Evolutionary conservation across 2,329 filamentous ascomycete genomes (phyloP), one percentile per base, ranked within the genome.

Genomic region (Chaetomiaceae sp.): DNA sequence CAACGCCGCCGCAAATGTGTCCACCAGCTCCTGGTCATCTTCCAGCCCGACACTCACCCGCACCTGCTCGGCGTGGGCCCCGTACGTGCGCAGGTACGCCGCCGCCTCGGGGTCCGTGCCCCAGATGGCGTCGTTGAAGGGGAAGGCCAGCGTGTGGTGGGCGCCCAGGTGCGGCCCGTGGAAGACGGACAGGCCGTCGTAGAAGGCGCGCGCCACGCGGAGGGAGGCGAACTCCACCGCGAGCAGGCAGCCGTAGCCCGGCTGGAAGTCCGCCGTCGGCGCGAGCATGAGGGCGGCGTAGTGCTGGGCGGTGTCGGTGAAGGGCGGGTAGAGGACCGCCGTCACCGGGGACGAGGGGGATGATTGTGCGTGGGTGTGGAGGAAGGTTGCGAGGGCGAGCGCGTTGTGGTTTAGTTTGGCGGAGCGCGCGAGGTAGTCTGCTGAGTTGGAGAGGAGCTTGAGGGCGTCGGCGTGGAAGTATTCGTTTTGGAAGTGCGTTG

Each of bases 171-270:
- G 77, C 1, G 79, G 78, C 0, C 77, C 77, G 1, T 74, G 69
- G 58, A 78, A 75, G 52, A 80, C 70, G 13, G 73, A 67, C 5
- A 77, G 62, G 25, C 65, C 66, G 52, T 82, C 70, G 59, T 79
- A 80, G 55, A 82, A 82, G 0, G 72, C 71, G 3, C 56, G 62
- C 0, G 76, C 70, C 0, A 66, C 54, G 4, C 67, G 67, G 0
- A 73, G 54, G n/a, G 60, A 67, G 10, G 68, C 65, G 42, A 84
- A 76, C 40, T 81, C 75, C 25, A 82, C 65, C 8, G 67, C 75
- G 13, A 83, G 62, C 1, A 83, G 72, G 58, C 76, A 81, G 2
- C 80, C 80, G 59, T 80, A 79, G 0, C 79, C 79, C 0, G 78
- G 76, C 0, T 62, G 60, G 51, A 81, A 74, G 1, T 79, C 77